Base-by-base conservation (phyloP, 768 basidiomycete genomes). In the Amanita muscaria region DNA sequence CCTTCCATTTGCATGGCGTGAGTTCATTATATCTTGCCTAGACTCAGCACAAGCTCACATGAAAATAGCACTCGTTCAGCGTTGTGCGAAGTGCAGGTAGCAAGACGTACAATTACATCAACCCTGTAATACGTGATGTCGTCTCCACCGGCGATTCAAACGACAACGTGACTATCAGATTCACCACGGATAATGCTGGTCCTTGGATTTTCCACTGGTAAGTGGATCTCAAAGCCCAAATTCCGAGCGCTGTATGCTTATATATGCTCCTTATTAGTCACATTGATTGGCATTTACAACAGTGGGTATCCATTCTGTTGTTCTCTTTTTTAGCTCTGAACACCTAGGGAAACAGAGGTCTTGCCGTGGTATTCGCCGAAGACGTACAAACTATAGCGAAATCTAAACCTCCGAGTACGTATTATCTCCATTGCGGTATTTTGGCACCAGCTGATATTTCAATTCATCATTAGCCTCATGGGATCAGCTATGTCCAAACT, bases 121-220 rank as follows among this genome's bases (percentile, higher is more conserved):
- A 83, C 57, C 83, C 84, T 0, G 67, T 66, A 19, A 55, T 55
- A 29, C 60, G 68, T 5, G 69, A 69, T 43, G 65, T 67, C 4
- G 66, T 67, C 19, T 61, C 54, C 29, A 57, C 56, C 21, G 65
- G 65, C 14, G 24, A 25, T 21, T 29, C 50, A 1, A 50, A 47
- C 11, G 67, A 69, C 49, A 63, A 65, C 23, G 68, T 73, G 19
- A 73, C 72, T 10, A 67, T 84, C 40, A 69, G 79, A 27, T 82
- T 78, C 62, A 55, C 57, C 16, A 76, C 81, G 1, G 77, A 84
- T 57, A 84, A 82, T 60, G 66, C 79, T 15, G 79, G 79, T 12
- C 73, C 73, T 18, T 78, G 77, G 70, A 56, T 64, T 32, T 44
- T 64, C 34, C 60, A 61, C 48, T 64, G 62, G 61, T 62, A 33